Percentiles rank a stretch among this genome's conserved stretches.
Conservation (phyloP, 208 protist species). For the Wallacemonas sp. region DNA sequence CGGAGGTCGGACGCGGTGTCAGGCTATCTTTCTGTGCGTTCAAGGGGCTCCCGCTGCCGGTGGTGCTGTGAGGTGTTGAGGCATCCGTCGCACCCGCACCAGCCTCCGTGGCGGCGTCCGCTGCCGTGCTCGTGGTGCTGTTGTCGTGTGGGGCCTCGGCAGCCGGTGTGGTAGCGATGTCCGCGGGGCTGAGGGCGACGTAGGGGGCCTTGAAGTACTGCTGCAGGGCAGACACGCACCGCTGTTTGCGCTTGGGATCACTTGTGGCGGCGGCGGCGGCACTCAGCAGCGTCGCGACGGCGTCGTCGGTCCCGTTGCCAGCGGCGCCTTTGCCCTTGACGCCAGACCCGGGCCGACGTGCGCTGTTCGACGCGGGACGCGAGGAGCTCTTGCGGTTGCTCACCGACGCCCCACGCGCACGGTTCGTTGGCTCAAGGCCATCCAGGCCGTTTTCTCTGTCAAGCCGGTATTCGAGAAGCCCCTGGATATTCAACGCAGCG, state of each 20-base stretch:
- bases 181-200: not conserved
- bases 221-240: constrained; percentile 9
- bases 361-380: not conserved
- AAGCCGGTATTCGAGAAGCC: constrained; percentile 9
- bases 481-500: constrained; percentile 2
- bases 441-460: not conserved
- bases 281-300: constrained; percentile 1
- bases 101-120: not conserved
- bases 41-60: not conserved
- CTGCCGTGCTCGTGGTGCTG: not conserved
- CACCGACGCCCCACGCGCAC: constrained; percentile 1
- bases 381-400: constrained; percentile 12
- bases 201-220: constrained; percentile 12
- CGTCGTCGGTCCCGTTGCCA: not conserved
- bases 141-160: not conserved
- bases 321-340: not conserved
- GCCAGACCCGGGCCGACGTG: constrained; percentile 3
- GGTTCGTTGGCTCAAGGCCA: not conserved
- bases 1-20: not conserved
- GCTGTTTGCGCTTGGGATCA: constrained; percentile 11
- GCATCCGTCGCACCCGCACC: not conserved
- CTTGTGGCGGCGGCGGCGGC: constrained; percentile 1
- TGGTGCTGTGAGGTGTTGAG: not conserved
- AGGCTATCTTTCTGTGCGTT: not conserved
- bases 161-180: not conserved